Conservation (phyloP, 805 yeast species). For the Wickerhamiella cacticola region DNA sequence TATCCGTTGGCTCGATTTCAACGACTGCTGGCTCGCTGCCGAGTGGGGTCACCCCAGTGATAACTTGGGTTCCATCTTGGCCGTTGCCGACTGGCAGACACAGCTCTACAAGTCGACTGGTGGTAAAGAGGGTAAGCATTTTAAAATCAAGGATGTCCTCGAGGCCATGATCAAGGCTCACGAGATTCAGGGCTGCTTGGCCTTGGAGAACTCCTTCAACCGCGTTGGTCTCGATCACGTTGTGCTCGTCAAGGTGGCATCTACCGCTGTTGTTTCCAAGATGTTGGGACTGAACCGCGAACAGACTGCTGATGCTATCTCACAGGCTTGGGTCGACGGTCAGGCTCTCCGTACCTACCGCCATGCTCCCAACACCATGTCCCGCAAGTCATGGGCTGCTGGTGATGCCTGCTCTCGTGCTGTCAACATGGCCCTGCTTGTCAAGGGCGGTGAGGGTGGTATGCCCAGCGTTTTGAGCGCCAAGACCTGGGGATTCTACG, state of each 20-base stretch:
- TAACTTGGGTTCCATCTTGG: slow-evolving; percentile 46
- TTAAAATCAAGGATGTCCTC: slow-evolving; percentile 40
- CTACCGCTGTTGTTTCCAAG: slow-evolving; percentile 47
- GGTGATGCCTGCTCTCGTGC: slow-evolving; percentile 53
- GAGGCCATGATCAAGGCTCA: slow-evolving; percentile 52
- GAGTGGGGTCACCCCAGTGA: slow-evolving; percentile 62
- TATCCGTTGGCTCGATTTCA: slow-evolving; percentile 50
- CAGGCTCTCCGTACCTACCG: slow-evolving; percentile 48
- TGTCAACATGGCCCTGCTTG: slow-evolving; percentile 42
- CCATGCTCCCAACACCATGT: slow-evolving; percentile 53
- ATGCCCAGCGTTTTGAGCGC: slow-evolving; percentile 49
- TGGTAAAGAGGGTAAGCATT: slow-evolving; percentile 32
- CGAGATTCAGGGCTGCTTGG: slow-evolving; percentile 49
- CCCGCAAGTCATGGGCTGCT: slow-evolving; percentile 57
- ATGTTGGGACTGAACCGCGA: slow-evolving; percentile 39
- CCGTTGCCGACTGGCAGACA: slow-evolving; percentile 46
- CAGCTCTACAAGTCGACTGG: slow-evolving; percentile 34
- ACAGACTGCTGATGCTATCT: slow-evolving; percentile 44
- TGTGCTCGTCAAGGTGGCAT: slow-evolving; percentile 45
- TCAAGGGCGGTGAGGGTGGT: slow-evolving; percentile 42
- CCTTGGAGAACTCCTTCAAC: slow-evolving; percentile 49
- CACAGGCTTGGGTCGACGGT: slow-evolving; percentile 53
- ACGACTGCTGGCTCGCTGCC: slow-evolving; percentile 58
- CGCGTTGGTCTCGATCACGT: slow-evolving; percentile 51
- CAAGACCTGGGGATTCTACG: slow-evolving; percentile 52